Evolutionary conservation across 2,329 filamentous ascomycete species (phyloP), one percentile per base, ranked within the genome.

Genomic region (Canariomyces notabilis): DNA sequence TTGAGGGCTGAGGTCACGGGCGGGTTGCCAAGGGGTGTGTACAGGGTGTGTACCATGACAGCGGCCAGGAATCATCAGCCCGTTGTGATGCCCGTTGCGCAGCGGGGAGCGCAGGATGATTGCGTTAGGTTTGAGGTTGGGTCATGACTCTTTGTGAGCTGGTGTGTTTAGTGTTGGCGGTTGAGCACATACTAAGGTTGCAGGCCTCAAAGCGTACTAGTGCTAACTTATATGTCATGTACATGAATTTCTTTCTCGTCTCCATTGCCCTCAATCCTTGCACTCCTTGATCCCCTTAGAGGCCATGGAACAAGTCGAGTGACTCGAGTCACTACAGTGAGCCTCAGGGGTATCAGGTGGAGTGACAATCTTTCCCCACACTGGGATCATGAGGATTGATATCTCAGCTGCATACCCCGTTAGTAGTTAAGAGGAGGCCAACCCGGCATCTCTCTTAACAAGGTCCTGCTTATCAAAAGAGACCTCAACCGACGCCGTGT

Each of bases 71-170:
- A 77, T 57, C 75, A 78, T 61, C 76, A 79, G 60, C 75, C 75
- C 12, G 76, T 79, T 2, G 56, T 76, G 19, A 80, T 80, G 76
- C 76, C 76, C 21, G 65, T 77, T 40, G 74, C 75, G 44, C 72
- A 77, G 61, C 67, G 74, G 53, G 75, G 75, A 37, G 62, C 71
- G 4, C 74, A 77, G 58, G 75, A 78, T 55, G 74, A 77, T 52
- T 77, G 74, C 54, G 64, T 66, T 18, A 68, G 69, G 48, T 77
- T 77, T 57, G 68, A 65, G 37, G 71, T 77, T 21, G 46, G 38
- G 14, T 23, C 14, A 32, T 44, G 44, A 15, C n/a, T n/a, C n/a
- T n/a, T n/a, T 42, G 18, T 20, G 20, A 42, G 29, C n/a, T n/a
- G 26, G 26, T 29, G 26, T 12, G 6, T 11, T 26, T 6, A 6